Percentiles rank a stretch among this genome's conserved stretches.
These are phyloP conservation scores for Iris pallida DNA, from an alignment of 116 monocot genomes.

Conservation along the genomic window DNA sequence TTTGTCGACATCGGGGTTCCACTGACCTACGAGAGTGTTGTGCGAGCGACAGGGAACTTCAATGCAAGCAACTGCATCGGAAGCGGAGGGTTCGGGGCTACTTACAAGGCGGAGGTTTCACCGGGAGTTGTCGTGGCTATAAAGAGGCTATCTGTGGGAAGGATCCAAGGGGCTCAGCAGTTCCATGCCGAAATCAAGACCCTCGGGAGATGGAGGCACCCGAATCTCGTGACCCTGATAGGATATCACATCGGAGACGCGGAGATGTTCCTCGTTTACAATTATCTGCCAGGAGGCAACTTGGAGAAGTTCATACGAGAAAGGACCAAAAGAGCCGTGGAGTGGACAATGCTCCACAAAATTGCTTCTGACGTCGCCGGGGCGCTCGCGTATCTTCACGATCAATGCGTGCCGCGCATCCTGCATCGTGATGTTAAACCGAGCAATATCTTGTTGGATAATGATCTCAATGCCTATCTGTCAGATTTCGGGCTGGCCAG, in stretches of 20 bases:
- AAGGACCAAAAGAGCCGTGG: constrained; percentile 40
- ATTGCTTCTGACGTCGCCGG: constrained; percentile 50
- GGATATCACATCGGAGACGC: constrained; percentile 55
- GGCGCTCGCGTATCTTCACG: constrained; percentile 56
- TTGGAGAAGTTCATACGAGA: constrained; percentile 61
- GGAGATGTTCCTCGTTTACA: constrained; percentile 65
- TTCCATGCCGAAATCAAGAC: constrained; percentile 68
- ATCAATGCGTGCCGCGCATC: constrained; percentile 50
- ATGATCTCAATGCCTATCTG: constrained; percentile 51
- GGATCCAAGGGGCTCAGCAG: constrained; percentile 53
- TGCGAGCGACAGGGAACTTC: constrained; percentile 55
- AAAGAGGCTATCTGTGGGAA: constrained; percentile 58
- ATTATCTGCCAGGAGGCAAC: constrained; percentile 54
- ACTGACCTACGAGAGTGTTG: constrained; percentile 48
- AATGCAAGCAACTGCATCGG: constrained; percentile 69
- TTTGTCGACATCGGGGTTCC: constrained; percentile 53
- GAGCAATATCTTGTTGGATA: constrained; percentile 64
- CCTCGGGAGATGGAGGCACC: constrained; percentile 49
- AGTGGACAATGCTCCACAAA: constrained; percentile 62
- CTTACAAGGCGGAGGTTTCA: constrained; percentile 65
- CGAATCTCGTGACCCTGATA: constrained; percentile 60
- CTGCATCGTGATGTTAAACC: constrained; percentile 66
- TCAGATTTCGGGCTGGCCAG: constrained; percentile 64
- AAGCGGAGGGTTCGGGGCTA: constrained; percentile 68
- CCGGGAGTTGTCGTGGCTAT: constrained; percentile 63